These are phyloP conservation scores for Acanthamoeba lenticulata DNA, from an alignment of 208 protist species.

Conservation along the genomic window DNA sequence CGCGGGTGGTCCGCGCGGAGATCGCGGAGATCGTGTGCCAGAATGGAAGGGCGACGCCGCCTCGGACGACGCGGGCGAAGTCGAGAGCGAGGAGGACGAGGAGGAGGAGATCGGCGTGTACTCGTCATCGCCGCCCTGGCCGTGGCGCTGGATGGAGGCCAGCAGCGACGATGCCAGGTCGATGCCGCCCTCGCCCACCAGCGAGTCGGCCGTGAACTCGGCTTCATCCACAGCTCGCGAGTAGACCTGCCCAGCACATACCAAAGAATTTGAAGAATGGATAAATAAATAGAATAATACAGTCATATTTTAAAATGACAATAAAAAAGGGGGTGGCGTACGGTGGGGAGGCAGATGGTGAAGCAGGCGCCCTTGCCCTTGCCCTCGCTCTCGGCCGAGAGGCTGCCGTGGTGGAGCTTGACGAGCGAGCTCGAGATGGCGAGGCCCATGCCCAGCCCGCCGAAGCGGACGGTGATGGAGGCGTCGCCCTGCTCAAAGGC, in stretches of 20 bases:
- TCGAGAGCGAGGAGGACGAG: background rate
- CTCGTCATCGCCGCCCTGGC: background rate
- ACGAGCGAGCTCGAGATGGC: slow-evolving; percentile 45
- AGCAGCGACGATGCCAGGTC: background rate
- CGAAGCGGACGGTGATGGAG: slow-evolving; percentile 25
- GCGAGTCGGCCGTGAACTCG: background rate
- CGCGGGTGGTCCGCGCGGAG: too few relatives aligned
- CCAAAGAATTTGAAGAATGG: background rate
- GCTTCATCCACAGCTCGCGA: background rate
- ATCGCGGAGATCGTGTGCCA: background rate
- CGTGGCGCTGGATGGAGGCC: background rate
- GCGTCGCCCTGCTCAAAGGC: slow-evolving; percentile 47
- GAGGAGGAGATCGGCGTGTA: background rate
- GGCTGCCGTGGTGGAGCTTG: slow-evolving; percentile 2
- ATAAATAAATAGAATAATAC: too few relatives aligned
- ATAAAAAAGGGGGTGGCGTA: background rate
- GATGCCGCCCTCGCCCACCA: too few relatives aligned
- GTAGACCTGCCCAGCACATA: background rate
- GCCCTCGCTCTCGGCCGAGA: slow-evolving; percentile 49
- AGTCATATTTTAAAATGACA: too few relatives aligned
- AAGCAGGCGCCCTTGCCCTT: slow-evolving; percentile 47
- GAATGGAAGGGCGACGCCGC: background rate
- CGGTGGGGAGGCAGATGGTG: slow-evolving; percentile 30
- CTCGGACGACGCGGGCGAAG: background rate
- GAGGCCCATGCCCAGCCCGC: slow-evolving; percentile 21